Conservation (phyloP, 768 basidiomycete species). For the Coprinopsis marcescibilis region DNA sequence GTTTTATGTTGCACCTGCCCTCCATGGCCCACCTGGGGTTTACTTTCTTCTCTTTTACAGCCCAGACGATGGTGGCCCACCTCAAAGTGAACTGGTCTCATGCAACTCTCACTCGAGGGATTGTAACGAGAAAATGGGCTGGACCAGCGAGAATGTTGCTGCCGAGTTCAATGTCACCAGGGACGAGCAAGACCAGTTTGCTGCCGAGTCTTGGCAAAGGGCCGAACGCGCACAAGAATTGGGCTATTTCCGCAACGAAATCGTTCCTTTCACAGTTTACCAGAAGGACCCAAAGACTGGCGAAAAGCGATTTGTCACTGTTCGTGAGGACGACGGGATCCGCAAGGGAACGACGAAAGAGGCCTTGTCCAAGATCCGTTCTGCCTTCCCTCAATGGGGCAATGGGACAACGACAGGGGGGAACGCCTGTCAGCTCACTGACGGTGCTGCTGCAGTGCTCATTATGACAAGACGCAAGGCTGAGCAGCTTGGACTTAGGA, state of each 20-base stretch:
- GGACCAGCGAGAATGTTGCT: slow-evolving; percentile 87
- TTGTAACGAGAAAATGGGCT: slow-evolving; percentile 74
- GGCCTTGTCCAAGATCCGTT: slow-evolving; percentile 52
- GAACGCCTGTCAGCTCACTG: slow-evolving; percentile 82
- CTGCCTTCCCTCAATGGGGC: slow-evolving; percentile 84
- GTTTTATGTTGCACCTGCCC: too few relatives aligned
- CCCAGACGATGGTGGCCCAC: slow-evolving; percentile 57
- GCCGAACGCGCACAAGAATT: slow-evolving; percentile 69
- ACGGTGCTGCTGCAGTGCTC: slow-evolving; percentile 77
- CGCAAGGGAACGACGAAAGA: slow-evolving; percentile 69
- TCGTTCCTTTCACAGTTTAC: slow-evolving; percentile 69
- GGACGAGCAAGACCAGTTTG: slow-evolving; percentile 70
- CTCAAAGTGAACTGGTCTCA: slow-evolving; percentile 57
- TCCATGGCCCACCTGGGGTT: too few relatives aligned
- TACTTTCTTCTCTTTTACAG: slow-evolving; percentile 27
- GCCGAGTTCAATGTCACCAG: slow-evolving; percentile 65
- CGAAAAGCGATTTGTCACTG: slow-evolving; percentile 42
- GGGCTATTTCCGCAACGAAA: slow-evolving; percentile 63
- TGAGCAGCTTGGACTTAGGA: slow-evolving; percentile 61
- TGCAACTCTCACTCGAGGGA: slow-evolving; percentile 51
- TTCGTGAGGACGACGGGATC: slow-evolving; percentile 74
- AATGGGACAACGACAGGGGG: slow-evolving; percentile 72
- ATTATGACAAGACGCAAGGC: slow-evolving; percentile 80
- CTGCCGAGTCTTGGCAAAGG: slow-evolving; percentile 70
- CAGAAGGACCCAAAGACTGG: slow-evolving; percentile 54